Conservation (phyloP, 2,329 filamentous ascomycete genomes). For the Apiospora phragmitis region DNA sequence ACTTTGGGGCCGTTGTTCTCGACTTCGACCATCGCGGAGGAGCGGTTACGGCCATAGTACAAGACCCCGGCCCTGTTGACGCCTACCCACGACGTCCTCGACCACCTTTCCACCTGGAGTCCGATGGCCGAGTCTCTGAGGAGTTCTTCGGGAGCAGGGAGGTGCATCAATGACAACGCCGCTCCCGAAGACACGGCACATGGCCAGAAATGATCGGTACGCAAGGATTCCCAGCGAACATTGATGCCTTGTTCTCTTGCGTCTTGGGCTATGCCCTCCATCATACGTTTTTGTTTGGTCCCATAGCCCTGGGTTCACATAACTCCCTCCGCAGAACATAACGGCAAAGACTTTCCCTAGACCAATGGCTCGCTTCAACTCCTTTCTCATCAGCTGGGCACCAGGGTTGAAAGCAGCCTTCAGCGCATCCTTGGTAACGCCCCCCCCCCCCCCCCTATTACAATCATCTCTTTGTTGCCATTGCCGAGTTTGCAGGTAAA, state of each 20-base stretch:
- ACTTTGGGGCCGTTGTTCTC: neutral
- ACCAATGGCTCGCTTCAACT: neutral
- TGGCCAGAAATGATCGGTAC: neutral
- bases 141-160: neutral
- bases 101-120: neutral
- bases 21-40: neutral
- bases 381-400: neutral
- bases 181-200: neutral
- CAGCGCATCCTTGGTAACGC: neutral
- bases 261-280: neutral
- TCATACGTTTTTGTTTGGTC: neutral
- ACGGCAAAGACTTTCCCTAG: neutral
- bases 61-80: neutral
- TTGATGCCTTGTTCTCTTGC: neutral
- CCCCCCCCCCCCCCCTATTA: neutral
- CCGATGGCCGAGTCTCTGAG: neutral
- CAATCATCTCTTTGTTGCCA: neutral
- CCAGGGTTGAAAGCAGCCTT: neutral
- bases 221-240: neutral
- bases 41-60: neutral
- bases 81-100: neutral
- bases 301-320: neutral
- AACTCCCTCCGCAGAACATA: neutral
- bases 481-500: no score
- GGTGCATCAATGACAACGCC: neutral